phyloP scores from a whole-genome alignment of 2,329 filamentous ascomycete genomes.

The Madurella fahalii region DNA sequence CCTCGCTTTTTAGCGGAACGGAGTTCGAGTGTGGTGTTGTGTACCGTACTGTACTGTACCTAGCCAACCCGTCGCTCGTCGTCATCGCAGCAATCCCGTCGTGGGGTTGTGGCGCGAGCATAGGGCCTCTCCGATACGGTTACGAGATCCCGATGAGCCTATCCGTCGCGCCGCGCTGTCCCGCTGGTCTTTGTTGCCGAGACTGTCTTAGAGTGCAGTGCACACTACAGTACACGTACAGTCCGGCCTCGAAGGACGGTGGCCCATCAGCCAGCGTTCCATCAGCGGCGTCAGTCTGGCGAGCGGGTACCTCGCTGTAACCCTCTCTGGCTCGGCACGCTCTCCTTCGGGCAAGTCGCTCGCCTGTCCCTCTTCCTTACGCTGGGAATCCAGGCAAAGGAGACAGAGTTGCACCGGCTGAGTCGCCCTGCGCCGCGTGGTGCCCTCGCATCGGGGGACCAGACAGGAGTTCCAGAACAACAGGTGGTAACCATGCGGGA shows the following conservation, averaged over 20 bases:
- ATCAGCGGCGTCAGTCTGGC: constrained; percentile 5
- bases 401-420: constrained; percentile 15
- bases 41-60: no score
- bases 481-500: background rate
- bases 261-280: background rate
- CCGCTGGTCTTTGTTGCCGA: background rate
- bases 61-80: background rate
- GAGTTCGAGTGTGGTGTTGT: no score
- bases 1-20: no score
- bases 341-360: constrained; percentile 12
- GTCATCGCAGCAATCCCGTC: background rate
- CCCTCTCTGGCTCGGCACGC: constrained; percentile 6
- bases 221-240: background rate
- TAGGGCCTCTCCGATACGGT: background rate
- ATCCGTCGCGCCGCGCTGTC: no score
- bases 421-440: constrained; percentile 11
- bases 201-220: no score
- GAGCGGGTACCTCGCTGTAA: constrained; percentile 13
- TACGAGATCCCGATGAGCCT: background rate
- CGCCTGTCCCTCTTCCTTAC: constrained; percentile 5
- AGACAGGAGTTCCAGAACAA: constrained; percentile 18
- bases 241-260: background rate
- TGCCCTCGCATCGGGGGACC: background rate
- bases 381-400: background rate
- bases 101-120: no score